Conservation (phyloP, 257 asterid genomes). For the Rubia yunnanensis region DNA sequence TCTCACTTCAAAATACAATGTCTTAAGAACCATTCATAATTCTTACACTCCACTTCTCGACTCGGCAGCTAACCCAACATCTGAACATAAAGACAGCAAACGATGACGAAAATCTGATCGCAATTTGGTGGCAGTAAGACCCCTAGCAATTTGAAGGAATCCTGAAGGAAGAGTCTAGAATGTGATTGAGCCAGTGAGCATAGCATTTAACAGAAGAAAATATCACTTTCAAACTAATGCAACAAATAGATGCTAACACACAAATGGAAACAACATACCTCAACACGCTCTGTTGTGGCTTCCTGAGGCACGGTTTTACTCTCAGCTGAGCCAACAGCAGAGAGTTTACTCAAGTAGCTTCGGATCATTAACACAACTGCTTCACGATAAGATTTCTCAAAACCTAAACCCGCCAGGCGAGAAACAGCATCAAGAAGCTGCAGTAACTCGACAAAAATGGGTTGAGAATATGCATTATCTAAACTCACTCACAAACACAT, state of each 20-base stretch:
- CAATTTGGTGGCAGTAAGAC: conserved; percentile 56
- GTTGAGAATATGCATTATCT: conserved; percentile 34
- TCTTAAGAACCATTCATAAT: conserved; percentile 10
- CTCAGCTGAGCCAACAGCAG: conserved; percentile 81
- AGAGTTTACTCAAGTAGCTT: conserved; percentile 85
- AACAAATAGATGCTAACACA: conserved; percentile 8
- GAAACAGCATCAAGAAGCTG: conserved; percentile 99
- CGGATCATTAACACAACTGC: conserved; percentile 86
- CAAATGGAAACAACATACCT: conserved; percentile 41
- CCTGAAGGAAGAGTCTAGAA: conserved; percentile 99
- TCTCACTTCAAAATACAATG: conserved; percentile 17
- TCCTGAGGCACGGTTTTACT: conserved; percentile 71
- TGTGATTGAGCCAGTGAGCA: conserved; percentile 73
- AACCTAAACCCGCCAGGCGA: conserved; percentile 97
- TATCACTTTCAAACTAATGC: conserved; percentile 14
- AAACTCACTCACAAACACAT: neutral
- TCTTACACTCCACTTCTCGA: conserved; percentile 82
- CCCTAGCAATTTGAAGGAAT: conserved; percentile 74
- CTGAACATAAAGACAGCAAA: conserved; percentile 93
- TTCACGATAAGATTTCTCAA: conserved; percentile 95
- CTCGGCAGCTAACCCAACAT: conserved; percentile 98
- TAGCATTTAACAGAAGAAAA: conserved; percentile 24
- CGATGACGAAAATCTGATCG: conserved; percentile 95
- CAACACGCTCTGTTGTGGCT: conserved; percentile 94
- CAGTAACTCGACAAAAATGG: conserved; percentile 57